Base-by-base conservation (phyloP, 148 eudicot genomes). In the Rhododendron vialii region DNA sequence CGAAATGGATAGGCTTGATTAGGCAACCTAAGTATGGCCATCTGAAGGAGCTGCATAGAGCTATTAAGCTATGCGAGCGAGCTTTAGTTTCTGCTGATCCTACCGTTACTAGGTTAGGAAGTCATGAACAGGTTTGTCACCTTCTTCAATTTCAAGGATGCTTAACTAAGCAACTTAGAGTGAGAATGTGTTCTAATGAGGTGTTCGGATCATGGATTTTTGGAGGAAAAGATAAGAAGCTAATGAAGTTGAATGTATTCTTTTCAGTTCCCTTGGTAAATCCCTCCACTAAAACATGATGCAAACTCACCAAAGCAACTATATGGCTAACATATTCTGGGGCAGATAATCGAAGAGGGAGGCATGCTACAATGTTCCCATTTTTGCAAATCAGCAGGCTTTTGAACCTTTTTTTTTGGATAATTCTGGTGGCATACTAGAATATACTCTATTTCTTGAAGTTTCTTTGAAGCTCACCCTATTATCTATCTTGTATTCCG, bases 11-110 rank as follows among this genome's bases (percentile, higher is more conserved):
- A 97, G 99, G 99, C 81, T 84, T 98, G 91, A 88, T 90, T 73
- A 95, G 97, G 90, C 96, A 94, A 53, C 99, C 98, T 4, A 97
- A 98, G 87, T 95, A 95, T 50, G 93, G 92, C 82, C 99, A 98
- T 88, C 84, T 98, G 79, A 94, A 91, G 92, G 96, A 94, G 86
- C 95, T 96, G 89, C 99, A 96, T 89, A 92, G 84, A 85, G 98
- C 98, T 47, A 91, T 96, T 41, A 95, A 94, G 92, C 88, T 91
- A 80, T 92, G 95, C 47, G 98, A 94, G 86, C 87, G 85, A 36
- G 98, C 98, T 65, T 87, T 96, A 81, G 91, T 95, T 90, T 93
- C 96, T 41, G 92, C 95, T 26, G 99, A 96, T 89, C 95, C 99
- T 24, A 80, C 88, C 18, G 91, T 88, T 22, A 89, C 88, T 45